A percentile compares a stretch with the other conserved stretches of the same genome.
Evolutionary conservation across 148 eudicot genomes (phyloP).

Genomic region (Rhododendron ferrugineum): DNA sequence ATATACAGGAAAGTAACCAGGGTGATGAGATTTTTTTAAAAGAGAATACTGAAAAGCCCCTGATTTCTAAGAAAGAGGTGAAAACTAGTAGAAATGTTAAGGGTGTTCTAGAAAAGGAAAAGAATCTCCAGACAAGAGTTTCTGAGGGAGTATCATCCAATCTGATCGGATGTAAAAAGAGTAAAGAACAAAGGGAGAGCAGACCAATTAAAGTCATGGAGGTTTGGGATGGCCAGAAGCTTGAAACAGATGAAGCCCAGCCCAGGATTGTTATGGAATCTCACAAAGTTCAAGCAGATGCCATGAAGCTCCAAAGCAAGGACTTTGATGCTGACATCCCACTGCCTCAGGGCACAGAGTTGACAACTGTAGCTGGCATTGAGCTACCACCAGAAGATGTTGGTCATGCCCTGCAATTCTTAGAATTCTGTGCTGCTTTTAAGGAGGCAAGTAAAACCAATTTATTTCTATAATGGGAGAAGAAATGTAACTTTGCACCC

Average conservation of each 20-base stretch:
- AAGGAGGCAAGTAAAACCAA: conserved; percentile 47
- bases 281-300: conserved; percentile 6
- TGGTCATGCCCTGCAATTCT: conserved; percentile 71
- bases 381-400: conserved; percentile 57
- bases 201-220: background rate
- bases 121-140: background rate
- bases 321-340: conserved; percentile 24
- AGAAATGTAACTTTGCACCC: background rate
- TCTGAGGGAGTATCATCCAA: conserved; percentile 6
- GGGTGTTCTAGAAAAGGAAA: background rate
- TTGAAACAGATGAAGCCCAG: too few species aligned
- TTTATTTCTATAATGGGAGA: background rate
- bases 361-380: conserved; percentile 50
- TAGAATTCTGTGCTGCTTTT: conserved; percentile 75
- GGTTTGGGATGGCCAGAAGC: too few species aligned
- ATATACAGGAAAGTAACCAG: background rate
- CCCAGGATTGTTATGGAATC: too few species aligned
- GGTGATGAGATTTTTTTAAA: background rate
- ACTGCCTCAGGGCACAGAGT: conserved; percentile 56
- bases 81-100: background rate
- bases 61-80: background rate
- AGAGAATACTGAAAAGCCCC: background rate
- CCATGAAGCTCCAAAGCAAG: background rate
- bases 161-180: background rate
- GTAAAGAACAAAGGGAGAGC: background rate